Conservation (phyloP, 345 rosid species). For the Aethionema arabicum region DNA sequence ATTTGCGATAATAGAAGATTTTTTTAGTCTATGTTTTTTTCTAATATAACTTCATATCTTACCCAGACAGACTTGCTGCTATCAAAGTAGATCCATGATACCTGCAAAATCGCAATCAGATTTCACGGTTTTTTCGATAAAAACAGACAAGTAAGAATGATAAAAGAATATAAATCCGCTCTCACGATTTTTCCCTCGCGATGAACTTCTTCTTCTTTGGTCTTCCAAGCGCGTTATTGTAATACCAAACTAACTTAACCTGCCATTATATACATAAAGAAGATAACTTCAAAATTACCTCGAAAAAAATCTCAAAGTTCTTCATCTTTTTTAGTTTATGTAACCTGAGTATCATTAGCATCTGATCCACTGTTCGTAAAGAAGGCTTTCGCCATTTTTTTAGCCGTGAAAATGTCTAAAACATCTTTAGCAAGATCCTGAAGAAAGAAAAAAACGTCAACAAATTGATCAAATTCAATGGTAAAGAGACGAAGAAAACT, state of each 20-base stretch:
- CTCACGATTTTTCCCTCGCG: constrained; percentile 68
- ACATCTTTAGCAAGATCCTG: constrained; percentile 97
- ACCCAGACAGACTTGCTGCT: constrained; percentile 97
- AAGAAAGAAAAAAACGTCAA: constrained; percentile 17
- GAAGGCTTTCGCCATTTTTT: constrained; percentile 82
- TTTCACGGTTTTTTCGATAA: constrained; percentile 5
- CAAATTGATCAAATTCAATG: constrained; percentile 9
- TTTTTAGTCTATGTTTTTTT: too few species aligned
- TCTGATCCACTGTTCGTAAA: constrained; percentile 97
- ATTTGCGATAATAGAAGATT: too few species aligned
- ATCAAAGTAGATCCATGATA: constrained; percentile 93
- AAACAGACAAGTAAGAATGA: background rate
- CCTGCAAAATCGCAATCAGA: constrained; percentile 41
- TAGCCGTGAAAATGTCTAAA: constrained; percentile 75
- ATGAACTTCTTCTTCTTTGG: constrained; percentile 82
- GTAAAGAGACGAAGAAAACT: background rate
- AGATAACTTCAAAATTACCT: background rate
- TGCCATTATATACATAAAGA: constrained; percentile 31
- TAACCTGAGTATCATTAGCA: constrained; percentile 97
- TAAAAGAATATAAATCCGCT: background rate
- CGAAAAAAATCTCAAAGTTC: too few species aligned
- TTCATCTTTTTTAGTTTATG: background rate
- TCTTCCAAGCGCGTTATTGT: constrained; percentile 83
- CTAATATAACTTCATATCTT: constrained; percentile 5
- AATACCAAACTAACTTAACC: constrained; percentile 95